Conservation (phyloP, 345 rosid genomes). For the Dipteronia sinensis region DNA sequence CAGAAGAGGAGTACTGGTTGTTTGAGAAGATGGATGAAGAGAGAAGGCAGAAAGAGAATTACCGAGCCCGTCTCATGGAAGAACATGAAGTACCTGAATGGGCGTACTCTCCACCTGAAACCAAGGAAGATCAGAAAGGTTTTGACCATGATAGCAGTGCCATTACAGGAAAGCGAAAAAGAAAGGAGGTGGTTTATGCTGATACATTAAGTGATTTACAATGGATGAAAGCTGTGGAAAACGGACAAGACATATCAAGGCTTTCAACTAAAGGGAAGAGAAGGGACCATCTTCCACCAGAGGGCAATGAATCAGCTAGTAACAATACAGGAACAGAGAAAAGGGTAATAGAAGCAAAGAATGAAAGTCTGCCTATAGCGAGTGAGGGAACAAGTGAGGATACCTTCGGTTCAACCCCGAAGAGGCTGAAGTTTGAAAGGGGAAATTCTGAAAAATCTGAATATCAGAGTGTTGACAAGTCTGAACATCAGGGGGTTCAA, state of each 20-base stretch:
- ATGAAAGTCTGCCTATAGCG: constrained; percentile 37
- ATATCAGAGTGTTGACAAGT: constrained; percentile 43
- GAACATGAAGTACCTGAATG: constrained; percentile 98
- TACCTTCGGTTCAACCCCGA: constrained; percentile 42
- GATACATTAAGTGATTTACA: constrained; percentile 83
- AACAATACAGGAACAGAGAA: constrained; percentile 42
- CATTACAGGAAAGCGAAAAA: constrained; percentile 74
- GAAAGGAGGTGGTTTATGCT: constrained; percentile 77
- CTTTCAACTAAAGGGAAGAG: constrained; percentile 52
- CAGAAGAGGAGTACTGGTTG: constrained; percentile 83
- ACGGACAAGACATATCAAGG: constrained; percentile 69
- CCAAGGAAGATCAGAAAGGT: constrained; percentile 58
- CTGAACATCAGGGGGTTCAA: constrained; percentile 36
- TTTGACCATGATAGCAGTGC: constrained; percentile 44
- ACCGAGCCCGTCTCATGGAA: constrained; percentile 88
- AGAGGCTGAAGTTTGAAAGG: constrained; percentile 34
- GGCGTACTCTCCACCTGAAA: constrained; percentile 64
- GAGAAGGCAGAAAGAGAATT: constrained; percentile 81
- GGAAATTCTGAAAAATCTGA: constrained; percentile 27
- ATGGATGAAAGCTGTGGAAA: constrained; percentile 96
- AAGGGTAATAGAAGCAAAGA: constrained; percentile 30
- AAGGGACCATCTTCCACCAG: constrained; percentile 40
- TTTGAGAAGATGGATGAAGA: constrained; percentile 97
- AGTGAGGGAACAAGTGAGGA: constrained; percentile 83
- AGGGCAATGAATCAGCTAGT: constrained; percentile 38